Conservation (phyloP, 371 early-diverging fungal genomes). For the Mortierella sp. region DNA sequence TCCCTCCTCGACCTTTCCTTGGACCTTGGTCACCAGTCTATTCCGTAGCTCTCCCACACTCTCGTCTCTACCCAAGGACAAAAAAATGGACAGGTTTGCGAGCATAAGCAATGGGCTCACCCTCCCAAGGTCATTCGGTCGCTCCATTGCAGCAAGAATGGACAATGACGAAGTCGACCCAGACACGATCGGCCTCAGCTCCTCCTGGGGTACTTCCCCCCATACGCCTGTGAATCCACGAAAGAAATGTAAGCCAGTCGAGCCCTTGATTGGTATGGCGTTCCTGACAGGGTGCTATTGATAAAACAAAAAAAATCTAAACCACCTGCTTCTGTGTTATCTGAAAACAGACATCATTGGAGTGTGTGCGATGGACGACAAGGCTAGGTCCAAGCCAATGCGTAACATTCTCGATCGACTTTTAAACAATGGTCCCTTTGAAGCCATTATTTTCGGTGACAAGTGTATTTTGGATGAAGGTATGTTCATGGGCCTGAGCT, state of each 20-base stretch:
- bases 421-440: conserved; percentile 79
- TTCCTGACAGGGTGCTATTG: background rate
- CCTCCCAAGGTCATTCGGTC: conserved; percentile 25
- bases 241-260: conserved; percentile 30
- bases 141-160: conserved; percentile 35
- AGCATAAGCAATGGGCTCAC: conserved; percentile 31
- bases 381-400: conserved; percentile 96
- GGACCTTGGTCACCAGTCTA: background rate
- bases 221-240: conserved; percentile 8
- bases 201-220: conserved; percentile 17
- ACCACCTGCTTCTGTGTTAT: background rate
- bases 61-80: background rate
- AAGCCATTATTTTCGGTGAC: conserved; percentile 94
- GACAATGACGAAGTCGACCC: conserved; percentile 7
- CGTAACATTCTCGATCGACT: conserved; percentile 90
- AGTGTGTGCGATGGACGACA: conserved; percentile 94
- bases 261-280: background rate
- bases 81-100: conserved; percentile 19
- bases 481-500: conserved; percentile 21
- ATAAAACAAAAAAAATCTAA: background rate
- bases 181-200: background rate
- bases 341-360: conserved; percentile 76
- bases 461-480: conserved; percentile 96
- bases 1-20: too few species aligned
- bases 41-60: too few species aligned